Evolutionary conservation across 345 rosid species (phyloP), one percentile per base, ranked within the genome.

Genomic region (Corchorus capsularis): DNA sequence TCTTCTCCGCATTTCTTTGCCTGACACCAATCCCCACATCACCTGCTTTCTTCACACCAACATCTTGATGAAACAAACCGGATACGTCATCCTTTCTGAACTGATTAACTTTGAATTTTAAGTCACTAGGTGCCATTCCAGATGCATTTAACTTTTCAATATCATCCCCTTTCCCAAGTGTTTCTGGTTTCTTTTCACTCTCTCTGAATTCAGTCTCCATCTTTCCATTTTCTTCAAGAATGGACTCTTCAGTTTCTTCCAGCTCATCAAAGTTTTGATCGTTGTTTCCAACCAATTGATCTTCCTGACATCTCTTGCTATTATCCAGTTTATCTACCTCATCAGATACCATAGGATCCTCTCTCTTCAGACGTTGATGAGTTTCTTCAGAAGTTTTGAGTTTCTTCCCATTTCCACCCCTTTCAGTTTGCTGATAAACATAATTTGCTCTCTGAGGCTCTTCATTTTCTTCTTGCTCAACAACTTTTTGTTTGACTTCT

Each of bases 391-490:
- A 56, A 22, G 57, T 49, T 69, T 67, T 80, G 50, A 32, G 20
- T 60, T 73, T 74, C 72, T 74, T 66, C 60, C 78, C 72, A 12
- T 27, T 70, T 55, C 72, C 79, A 56, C 72, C 75, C 80, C 76
- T 79, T 82, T 57, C 79, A 68, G 63, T 64, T 74, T 72, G 46
- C 63, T 22, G 64, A 47, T 46, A 47, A 22, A 43, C 83, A 76
- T 69, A 17, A 61, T 83, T 80, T 55, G 74, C 66, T 83, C 77
- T 86, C 68, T 14, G 76, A 45, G 73, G 61, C 63, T 79, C 84
- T 81, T 84, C 87, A 41, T 67, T 68, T 71, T 79, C 85, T 81
- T 85, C 85, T 37, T 74, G 73, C 77, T 69, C 86, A 78, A 84
- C 85, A 54, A 81, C 85, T 64, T 73, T 79, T 52, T 80, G 73